Evolutionary conservation across 129 eudicot genomes (phyloP), one percentile per base, ranked within the genome.

Genomic region (Heracleum sosnowskyi): DNA sequence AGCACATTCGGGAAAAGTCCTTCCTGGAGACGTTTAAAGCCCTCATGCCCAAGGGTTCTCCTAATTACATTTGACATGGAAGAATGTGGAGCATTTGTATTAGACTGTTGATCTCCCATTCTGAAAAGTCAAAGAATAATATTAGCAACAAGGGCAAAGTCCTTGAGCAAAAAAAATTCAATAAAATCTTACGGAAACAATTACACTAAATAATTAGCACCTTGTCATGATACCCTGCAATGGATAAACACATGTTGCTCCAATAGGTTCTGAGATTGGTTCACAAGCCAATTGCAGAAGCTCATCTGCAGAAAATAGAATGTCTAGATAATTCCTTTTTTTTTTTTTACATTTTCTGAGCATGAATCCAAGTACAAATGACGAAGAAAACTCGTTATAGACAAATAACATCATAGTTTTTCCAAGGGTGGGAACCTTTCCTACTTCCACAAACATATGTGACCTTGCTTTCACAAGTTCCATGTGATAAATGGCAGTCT

Each of bases 151-250:
- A 60, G 34, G 37, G 5, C 4, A 36, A 46, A 37, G 66, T 40
- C 57, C 49, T 36, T 35, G 33, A 37, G 69, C 24, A 55, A 37
- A 1, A 0, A 9, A 11, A 12, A 44, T 11, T 20, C 15, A 15
- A 46, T 11, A 15, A 46, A 2, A 46, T 3, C 35, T 24, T 44
- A 12, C 16, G 49, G 28, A 74, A 70, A 34, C 31, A 39, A 36
- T 11, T 36, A 37, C 7, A 37, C 46, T 37, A 17, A 26, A 40
- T 66, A 69, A 34, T 33, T 26, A 76, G 46, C 88, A 93, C 98
- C 98, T 91, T 66, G 98, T 93, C 79, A 97, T 89, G 45, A 91
- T 86, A 77, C 89, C 98, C 87, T 93, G 97, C 83, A 91, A 83
- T 2, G 98, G 98, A 62, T 93, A 93, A 42, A 91, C 98, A 77